These are phyloP conservation scores for Durio zibethinus DNA, from an alignment of 345 rosid genomes.

Conservation along the genomic window DNA sequence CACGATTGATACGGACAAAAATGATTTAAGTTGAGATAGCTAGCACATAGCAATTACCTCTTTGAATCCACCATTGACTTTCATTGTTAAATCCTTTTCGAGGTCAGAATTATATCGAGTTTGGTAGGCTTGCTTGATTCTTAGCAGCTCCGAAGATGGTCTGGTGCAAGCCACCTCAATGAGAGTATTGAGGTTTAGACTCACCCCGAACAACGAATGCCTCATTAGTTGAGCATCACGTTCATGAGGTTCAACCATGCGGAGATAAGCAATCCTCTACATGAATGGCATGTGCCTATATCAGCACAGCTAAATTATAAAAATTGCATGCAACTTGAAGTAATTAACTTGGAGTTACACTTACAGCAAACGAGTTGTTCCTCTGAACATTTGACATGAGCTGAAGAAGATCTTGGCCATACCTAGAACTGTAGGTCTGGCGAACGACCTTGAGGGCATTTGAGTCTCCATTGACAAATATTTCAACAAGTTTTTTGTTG, in stretches of 20 bases:
- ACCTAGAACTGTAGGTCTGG: slow-evolving; percentile 19
- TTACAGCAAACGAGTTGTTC: slow-evolving; percentile 25
- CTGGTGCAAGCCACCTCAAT: slow-evolving; percentile 31
- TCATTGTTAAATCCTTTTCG: slow-evolving; percentile 23
- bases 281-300: background rate
- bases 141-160: slow-evolving; percentile 24
- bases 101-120: slow-evolving; percentile 23
- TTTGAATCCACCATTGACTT: slow-evolving; percentile 23
- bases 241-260: slow-evolving; percentile 20
- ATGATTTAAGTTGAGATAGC: background rate
- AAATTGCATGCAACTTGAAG: background rate
- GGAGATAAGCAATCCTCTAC: slow-evolving; percentile 30
- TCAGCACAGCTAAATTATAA: background rate
- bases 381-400: slow-evolving; percentile 9
- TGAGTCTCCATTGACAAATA: slow-evolving; percentile 12
- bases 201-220: slow-evolving; percentile 13
- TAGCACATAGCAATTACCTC: slow-evolving; percentile 11
- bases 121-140: slow-evolving; percentile 20
- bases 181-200: slow-evolving; percentile 16
- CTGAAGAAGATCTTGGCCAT: slow-evolving; percentile 23
- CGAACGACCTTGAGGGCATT: slow-evolving; percentile 15
- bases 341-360: background rate
- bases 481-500: slow-evolving; percentile 18
- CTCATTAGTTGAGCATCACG: slow-evolving; percentile 34
- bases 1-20: background rate